Conservation (phyloP, 805 yeast genomes). For the Zygoascus bituminiphila region DNA sequence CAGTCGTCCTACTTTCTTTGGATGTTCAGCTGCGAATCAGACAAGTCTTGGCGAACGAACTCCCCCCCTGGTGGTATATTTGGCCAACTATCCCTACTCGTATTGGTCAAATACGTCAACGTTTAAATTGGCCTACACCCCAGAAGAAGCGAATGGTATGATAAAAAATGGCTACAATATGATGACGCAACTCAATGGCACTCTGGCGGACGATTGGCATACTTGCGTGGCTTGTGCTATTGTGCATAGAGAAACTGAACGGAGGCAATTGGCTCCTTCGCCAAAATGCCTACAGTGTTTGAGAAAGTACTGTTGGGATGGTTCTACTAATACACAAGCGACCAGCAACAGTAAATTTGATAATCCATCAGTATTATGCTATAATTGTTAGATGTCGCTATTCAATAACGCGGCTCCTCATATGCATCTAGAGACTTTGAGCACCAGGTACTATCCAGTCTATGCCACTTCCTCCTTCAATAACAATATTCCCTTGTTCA, state of each 20-base stretch:
- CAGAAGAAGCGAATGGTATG: slow-evolving; percentile 50
- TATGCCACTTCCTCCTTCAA: slow-evolving; percentile 8
- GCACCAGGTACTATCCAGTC: not conserved
- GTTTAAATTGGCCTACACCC: slow-evolving; percentile 53
- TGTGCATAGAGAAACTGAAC: slow-evolving; percentile 71
- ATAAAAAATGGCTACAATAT: slow-evolving; percentile 72
- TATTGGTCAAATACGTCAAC: slow-evolving; percentile 65
- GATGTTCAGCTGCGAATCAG: slow-evolving; percentile 60
- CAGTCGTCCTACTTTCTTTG: slow-evolving; percentile 55
- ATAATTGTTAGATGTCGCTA: not conserved
- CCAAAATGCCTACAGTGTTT: slow-evolving; percentile 72
- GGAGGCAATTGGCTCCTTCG: slow-evolving; percentile 49
- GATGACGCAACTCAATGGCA: slow-evolving; percentile 58
- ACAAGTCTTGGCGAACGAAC: slow-evolving; percentile 39
- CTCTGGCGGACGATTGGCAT: slow-evolving; percentile 62
- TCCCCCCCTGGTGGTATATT: slow-evolving; percentile 73
- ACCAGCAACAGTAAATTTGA: slow-evolving; percentile 7
- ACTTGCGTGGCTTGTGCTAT: slow-evolving; percentile 82
- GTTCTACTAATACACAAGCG: slow-evolving; percentile 26
- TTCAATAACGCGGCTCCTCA: not conserved
- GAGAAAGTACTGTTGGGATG: slow-evolving; percentile 72
- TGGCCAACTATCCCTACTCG: slow-evolving; percentile 63
- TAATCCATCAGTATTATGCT: not conserved
- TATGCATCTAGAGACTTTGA: not conserved
- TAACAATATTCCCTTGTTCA: slow-evolving; percentile 37